phyloP scores from a whole-genome alignment of 257 asterid genomes.

The Nicotiana noctiflora region DNA sequence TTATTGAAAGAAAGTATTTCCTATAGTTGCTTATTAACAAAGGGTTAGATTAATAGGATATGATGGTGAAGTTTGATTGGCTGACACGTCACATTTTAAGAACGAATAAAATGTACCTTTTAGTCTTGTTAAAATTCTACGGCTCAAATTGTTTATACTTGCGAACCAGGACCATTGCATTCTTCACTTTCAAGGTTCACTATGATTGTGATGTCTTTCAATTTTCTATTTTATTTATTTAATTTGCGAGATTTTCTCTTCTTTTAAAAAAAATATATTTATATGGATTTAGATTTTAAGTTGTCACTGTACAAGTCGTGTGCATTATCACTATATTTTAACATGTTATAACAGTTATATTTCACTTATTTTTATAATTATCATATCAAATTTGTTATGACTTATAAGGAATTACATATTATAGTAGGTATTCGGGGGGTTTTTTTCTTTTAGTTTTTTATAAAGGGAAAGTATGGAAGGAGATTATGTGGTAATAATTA shows the following conservation, averaged over 20 bases:
- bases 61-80: slow-evolving; percentile 33
- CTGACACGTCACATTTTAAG: slow-evolving; percentile 30
- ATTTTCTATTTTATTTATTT: neutral
- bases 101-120: slow-evolving; percentile 36
- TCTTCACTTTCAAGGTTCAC: slow-evolving; percentile 33
- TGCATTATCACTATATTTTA: neutral
- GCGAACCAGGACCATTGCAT: slow-evolving; percentile 34
- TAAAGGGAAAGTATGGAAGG: too few species aligned
- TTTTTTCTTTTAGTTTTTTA: too few species aligned
- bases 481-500: too few species aligned
- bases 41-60: slow-evolving; percentile 21
- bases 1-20: neutral
- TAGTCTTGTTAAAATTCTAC: slow-evolving; percentile 20
- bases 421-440: neutral
- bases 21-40: slow-evolving; percentile 37
- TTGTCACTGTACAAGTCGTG: neutral
- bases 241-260: neutral
- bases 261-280: too few species aligned
- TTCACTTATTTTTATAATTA: neutral
- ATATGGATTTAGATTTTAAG: neutral
- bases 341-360: neutral
- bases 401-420: neutral
- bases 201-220: slow-evolving; percentile 8
- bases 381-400: neutral
- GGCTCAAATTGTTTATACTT: slow-evolving; percentile 30